Percentiles rank a stretch among this genome's conserved stretches.
Evolutionary conservation across 768 basidiomycete species (phyloP).

Genomic region (Astraeus odoratus): DNA sequence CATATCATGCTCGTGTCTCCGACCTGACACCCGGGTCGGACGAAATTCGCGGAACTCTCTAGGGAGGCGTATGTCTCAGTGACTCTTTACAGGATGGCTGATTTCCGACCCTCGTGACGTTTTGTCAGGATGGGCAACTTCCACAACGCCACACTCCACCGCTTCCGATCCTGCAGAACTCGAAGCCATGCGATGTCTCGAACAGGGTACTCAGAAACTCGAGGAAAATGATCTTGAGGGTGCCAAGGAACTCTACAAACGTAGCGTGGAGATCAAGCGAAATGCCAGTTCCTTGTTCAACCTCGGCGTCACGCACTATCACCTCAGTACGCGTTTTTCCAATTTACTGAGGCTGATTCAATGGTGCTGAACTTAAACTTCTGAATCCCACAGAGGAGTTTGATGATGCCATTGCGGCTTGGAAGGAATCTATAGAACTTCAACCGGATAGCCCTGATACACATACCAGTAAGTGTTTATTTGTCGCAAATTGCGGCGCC

Average conservation of each 20-base stretch:
- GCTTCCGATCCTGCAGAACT: conserved; percentile 75
- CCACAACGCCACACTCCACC: conserved; percentile 75
- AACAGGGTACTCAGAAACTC: conserved; percentile 75
- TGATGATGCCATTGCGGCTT: conserved; percentile 76
- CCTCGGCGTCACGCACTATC: conserved; percentile 84
- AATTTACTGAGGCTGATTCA: conserved; percentile 11
- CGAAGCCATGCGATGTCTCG: conserved; percentile 73
- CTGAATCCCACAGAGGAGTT: conserved; percentile 80
- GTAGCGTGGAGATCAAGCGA: conserved; percentile 74
- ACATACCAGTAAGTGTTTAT: conserved; percentile 64
- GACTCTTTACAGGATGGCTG: conserved; percentile 7
- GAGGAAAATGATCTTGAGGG: conserved; percentile 82
- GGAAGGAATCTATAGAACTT: conserved; percentile 78
- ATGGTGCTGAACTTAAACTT: conserved; percentile 10
- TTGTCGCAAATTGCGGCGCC: conserved; percentile 11
- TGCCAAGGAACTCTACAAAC: conserved; percentile 69
- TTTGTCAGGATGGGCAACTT: conserved; percentile 63
- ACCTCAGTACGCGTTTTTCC: conserved; percentile 56
- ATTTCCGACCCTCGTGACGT: conserved; percentile 1
- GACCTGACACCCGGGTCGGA: conserved; percentile 4
- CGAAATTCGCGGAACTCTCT: conserved; percentile 4
- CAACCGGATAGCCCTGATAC: conserved; percentile 82
- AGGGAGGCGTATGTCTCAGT: conserved; percentile 25
- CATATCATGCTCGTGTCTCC: conserved; percentile 5
- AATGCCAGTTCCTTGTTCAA: conserved; percentile 82